Evolutionary conservation across 75 land plant genomes (phyloP), one percentile per base, ranked within the genome.

Genomic region (Isoetes taiwanensis): DNA sequence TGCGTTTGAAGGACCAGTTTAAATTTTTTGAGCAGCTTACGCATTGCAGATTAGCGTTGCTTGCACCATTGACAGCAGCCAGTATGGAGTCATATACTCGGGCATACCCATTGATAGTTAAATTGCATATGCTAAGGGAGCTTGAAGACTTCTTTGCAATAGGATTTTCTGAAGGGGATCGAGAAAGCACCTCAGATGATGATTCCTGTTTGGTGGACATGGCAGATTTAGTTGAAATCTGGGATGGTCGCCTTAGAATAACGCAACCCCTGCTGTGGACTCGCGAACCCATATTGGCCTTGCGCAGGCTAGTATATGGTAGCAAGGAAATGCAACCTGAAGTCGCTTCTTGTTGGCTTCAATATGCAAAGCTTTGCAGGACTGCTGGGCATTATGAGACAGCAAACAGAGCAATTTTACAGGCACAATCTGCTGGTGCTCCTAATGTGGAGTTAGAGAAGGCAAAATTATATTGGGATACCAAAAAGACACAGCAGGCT

Each of bases 71-170:
- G 8, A 90, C 96, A 53, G 99, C 99, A 59, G 99, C 99, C 25
- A 95, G 96, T 55, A 94, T 94, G 99, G 99, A 94, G 43, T 94
- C 99, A n/a, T 94, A 94, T 55, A 60, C 69, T 25, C 81, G 99
- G 28, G 99, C 99, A 29, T 94, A 94, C 41, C 99, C 99, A 20
- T 79, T 75, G 54, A 63, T 94, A 61, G 85, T 94, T 30, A 94
- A 94, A 73, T 79, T 94, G 61, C 99, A 94, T 54, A 70, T 94
- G 84, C 80, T 94, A 30, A 63, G 73, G 29, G 99, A 94, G 71
- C 67, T 94, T 12, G 99, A 94, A 61, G 96, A 82, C 37, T 94
- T 84, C 53, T 70, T 81, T 55, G 30, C 66, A 37, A 75, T 88
- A 31, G 68, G 74, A 2, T 37, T 14, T 37, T 52, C 50, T 48